Conservation (phyloP, 2,329 filamentous ascomycete genomes). For the Neopestalotiopsis sp. region DNA sequence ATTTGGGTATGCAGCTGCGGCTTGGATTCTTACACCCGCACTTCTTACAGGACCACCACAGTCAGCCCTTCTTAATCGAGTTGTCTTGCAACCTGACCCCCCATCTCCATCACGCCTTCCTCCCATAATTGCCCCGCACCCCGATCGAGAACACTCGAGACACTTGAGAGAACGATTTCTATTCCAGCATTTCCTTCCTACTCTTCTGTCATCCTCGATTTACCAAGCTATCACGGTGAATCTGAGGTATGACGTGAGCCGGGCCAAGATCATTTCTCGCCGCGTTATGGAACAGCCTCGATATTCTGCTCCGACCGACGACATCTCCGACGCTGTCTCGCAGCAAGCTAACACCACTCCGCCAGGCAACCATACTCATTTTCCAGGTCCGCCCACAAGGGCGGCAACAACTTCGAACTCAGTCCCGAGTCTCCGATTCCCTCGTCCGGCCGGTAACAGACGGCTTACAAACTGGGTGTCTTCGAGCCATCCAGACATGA, state of each 20-base stretch:
- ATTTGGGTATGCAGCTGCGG: background rate
- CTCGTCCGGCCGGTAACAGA: slow-evolving; percentile 58
- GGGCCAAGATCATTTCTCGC: slow-evolving; percentile 38
- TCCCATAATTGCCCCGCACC: slow-evolving; percentile 16
- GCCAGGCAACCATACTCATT: slow-evolving; percentile 34
- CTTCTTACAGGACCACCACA: background rate
- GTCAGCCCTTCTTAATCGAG: background rate
- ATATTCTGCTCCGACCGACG: slow-evolving; percentile 29
- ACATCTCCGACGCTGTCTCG: slow-evolving; percentile 33
- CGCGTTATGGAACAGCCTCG: slow-evolving; percentile 58
- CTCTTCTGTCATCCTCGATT: slow-evolving; percentile 33
- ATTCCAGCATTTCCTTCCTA: slow-evolving; percentile 14
- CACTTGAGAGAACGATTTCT: background rate
- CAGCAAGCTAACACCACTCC: slow-evolving; percentile 20
- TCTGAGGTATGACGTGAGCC: slow-evolving; percentile 43
- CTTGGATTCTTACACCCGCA: background rate
- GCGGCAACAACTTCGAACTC: slow-evolving; percentile 35
- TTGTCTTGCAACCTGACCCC: background rate
- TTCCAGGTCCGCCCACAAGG: slow-evolving; percentile 24
- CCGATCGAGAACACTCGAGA: background rate
- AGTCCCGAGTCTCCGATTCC: slow-evolving; percentile 60
- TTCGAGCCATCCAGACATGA: slow-evolving; percentile 61
- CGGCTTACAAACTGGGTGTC: slow-evolving; percentile 65
- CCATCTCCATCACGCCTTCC: slow-evolving; percentile 4
- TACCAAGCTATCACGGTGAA: slow-evolving; percentile 30